Base-by-base conservation (phyloP, 2,329 filamentous ascomycete genomes). In the Escovopsis weberi region DNA sequence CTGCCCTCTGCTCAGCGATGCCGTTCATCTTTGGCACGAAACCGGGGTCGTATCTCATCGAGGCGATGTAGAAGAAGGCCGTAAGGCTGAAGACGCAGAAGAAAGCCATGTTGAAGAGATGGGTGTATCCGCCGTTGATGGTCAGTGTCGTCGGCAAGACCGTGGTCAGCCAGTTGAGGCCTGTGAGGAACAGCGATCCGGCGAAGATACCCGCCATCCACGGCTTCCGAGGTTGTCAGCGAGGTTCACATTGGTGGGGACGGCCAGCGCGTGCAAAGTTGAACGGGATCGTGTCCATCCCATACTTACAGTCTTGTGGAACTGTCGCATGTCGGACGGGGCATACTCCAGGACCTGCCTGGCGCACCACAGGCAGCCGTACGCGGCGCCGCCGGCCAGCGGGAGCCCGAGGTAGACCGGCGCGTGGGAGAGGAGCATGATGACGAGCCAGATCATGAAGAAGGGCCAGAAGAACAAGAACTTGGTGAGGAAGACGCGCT, bases 151-250 rank as follows among this genome's bases (percentile, higher is more conserved):
- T 65, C 11, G 66, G 84, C 40, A 94, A 63, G 35, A 96, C 70
- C 11, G 74, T 74, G 19, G 80, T 74, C 34, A 89, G 51, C 76
- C 85, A 98, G 50, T 82, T 77, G 33, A 85, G 55, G 26, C 80
- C 84, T 4, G 86, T 77, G 67, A 85, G 80, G 56, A 94, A 93
- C 15, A 95, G 62, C 0, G 88, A 84, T 2, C 71, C 88, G 0
- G 87, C 82, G 64, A 98, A 98, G 47, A 98, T 88, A 44, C 91
- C 91, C 1, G 91, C 81, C 51, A 98, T 70, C 72, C 88, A 96
- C 11, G 91, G 89, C 81, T 88, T 23, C 2, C 15, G 15, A 34
- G 28, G 12, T 12, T 23, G 37, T 38, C 23, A 38, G 37, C 19
- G 15, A 26, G 19, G 15, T 15, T 15, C 15, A 15, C 15, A 15